These are phyloP conservation scores for Aspergillus sp. DNA, from an alignment of 2,329 filamentous ascomycete species.

Conservation along the genomic window DNA sequence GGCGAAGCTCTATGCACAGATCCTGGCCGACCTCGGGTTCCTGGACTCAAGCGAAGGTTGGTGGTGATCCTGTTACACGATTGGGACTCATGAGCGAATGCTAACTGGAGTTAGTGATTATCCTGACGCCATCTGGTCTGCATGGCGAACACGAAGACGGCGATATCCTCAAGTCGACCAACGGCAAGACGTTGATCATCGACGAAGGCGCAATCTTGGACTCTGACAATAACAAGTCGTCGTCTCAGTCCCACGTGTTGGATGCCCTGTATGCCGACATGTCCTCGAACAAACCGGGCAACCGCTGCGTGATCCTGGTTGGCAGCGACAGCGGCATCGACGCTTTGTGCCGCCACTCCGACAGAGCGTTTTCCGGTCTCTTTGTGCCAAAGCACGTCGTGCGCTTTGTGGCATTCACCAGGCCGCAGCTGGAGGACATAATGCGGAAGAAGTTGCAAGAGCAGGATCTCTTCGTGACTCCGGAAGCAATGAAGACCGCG, in stretches of 20 bases:
- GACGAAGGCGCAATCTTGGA: constrained; percentile 7
- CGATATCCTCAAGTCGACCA: constrained; percentile 3
- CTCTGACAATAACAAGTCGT: background rate
- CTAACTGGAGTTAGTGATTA: constrained; percentile 1
- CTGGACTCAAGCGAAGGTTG: constrained; percentile 5
- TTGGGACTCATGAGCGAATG: no score
- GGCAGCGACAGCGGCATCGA: constrained; percentile 6
- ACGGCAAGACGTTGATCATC: constrained; percentile 11
- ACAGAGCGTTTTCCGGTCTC: constrained; percentile 1
- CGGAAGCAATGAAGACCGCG: constrained; percentile 11
- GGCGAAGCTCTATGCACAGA: constrained; percentile 10
- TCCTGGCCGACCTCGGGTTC: constrained; percentile 4
- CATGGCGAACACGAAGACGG: background rate
- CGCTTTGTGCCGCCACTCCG: constrained; percentile 9
- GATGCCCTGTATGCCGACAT: constrained; percentile 5
- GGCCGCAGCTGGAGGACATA: constrained; percentile 11
- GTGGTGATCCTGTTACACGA: no score
- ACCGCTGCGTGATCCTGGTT: constrained; percentile 10
- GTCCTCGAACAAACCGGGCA: constrained; percentile 1
- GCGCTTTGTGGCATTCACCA: constrained; percentile 7
- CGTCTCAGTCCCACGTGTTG: background rate
- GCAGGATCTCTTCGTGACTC: constrained; percentile 9
- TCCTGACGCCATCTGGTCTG: background rate
- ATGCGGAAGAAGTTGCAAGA: constrained; percentile 10
- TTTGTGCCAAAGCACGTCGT: constrained; percentile 6